Evolutionary conservation across 2,329 filamentous ascomycete genomes (phyloP).

Genomic region (Fusarium pseudocircinatum): DNA sequence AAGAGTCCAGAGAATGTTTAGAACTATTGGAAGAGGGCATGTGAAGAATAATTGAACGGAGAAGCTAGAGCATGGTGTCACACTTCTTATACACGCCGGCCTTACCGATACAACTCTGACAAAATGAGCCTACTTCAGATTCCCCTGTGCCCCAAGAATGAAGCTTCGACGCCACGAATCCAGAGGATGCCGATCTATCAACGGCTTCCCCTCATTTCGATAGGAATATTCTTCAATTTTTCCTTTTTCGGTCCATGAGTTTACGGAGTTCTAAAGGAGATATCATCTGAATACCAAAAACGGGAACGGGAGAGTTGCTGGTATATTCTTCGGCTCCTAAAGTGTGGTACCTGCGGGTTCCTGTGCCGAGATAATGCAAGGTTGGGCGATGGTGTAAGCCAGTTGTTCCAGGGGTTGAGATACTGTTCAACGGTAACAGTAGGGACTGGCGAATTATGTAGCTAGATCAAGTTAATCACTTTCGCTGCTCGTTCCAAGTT

Average conservation of each 20-base stretch:
- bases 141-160: neutral
- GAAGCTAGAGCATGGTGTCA: no score
- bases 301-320: neutral
- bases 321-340: neutral
- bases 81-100: neutral
- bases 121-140: neutral
- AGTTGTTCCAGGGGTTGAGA: neutral
- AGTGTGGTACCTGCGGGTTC: conserved; percentile 2
- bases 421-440: neutral
- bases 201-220: neutral
- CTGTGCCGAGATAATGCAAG: neutral
- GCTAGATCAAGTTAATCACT: neutral
- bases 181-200: neutral
- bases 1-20: neutral
- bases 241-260: neutral
- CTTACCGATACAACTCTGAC: neutral
- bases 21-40: neutral
- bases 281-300: neutral
- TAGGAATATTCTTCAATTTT: neutral
- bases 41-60: neutral
- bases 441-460: neutral
- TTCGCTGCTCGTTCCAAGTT: neutral
- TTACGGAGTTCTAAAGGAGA: neutral
- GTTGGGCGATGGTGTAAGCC: conserved; percentile 2
- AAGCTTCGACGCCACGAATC: neutral